phyloP scores from a whole-genome alignment of 495 filamentous ascomycete genomes.

The Margaritispora aquatica region DNA sequence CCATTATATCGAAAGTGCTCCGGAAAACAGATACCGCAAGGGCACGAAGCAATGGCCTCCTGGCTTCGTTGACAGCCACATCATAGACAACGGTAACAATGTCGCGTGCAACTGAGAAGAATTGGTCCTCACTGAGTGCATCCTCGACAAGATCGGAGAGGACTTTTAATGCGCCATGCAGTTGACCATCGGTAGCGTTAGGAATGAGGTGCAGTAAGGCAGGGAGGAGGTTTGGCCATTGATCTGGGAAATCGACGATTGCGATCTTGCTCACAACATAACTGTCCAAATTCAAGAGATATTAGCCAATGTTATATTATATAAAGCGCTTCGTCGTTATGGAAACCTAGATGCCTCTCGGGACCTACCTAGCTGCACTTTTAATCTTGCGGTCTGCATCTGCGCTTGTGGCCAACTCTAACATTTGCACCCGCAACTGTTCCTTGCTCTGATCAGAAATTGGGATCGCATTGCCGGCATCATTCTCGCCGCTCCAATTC shows the following conservation, averaged over 20 bases:
- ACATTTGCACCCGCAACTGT: constrained; percentile 58
- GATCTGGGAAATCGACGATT: constrained; percentile 83
- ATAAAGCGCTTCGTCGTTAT: not conserved
- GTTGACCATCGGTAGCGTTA: constrained; percentile 62
- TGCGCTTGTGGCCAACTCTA: constrained; percentile 69
- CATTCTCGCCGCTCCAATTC: constrained; percentile 58
- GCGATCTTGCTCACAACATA: constrained; percentile 96
- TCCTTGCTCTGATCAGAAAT: constrained; percentile 63
- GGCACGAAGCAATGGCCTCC: constrained; percentile 68
- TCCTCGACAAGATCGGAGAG: constrained; percentile 90
- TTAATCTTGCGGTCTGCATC: constrained; percentile 82
- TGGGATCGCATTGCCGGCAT: constrained; percentile 55
- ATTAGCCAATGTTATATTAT: constrained; percentile 10
- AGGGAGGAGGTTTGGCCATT: constrained; percentile 84
- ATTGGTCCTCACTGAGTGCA: constrained; percentile 86
- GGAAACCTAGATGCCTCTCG: not conserved
- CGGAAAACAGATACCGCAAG: constrained; percentile 85
- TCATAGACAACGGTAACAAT: constrained; percentile 77
- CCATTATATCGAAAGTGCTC: constrained; percentile 86
- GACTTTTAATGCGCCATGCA: constrained; percentile 84
- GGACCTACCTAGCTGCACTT: constrained; percentile 58
- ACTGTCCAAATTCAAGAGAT: constrained; percentile 31
- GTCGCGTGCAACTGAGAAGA: constrained; percentile 79
- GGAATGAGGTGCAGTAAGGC: constrained; percentile 71
- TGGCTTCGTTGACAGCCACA: constrained; percentile 66